These are phyloP conservation scores for Wickerhamiella azyma DNA, from an alignment of 805 yeast genomes.

Conservation along the genomic window DNA sequence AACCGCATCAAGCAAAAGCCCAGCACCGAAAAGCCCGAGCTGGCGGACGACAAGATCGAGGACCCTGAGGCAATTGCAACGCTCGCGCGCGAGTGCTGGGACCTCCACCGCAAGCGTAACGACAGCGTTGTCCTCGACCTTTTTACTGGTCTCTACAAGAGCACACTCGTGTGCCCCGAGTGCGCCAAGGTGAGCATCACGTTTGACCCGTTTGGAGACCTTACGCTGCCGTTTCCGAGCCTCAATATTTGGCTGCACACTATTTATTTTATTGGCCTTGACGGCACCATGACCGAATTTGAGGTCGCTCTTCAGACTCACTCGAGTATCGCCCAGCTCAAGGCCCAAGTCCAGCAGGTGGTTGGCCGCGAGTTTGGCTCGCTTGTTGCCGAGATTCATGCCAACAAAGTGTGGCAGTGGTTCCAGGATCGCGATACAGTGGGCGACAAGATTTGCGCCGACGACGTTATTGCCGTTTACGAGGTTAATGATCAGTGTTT, in stretches of 20 bases:
- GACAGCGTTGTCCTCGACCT: constrained; percentile 75
- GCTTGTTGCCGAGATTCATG: constrained; percentile 49
- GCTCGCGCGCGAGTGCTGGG: constrained; percentile 70
- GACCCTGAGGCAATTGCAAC: constrained; percentile 35
- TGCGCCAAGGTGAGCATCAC: constrained; percentile 73
- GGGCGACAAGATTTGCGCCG: constrained; percentile 47
- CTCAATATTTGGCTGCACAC: constrained; percentile 56
- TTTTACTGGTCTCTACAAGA: constrained; percentile 82
- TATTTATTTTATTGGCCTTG: constrained; percentile 48
- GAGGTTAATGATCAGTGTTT: constrained; percentile 23
- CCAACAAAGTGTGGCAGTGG: constrained; percentile 52
- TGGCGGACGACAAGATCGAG: constrained; percentile 46
- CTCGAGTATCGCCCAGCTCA: constrained; percentile 49
- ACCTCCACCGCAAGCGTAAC: constrained; percentile 61
- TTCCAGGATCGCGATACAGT: constrained; percentile 47
- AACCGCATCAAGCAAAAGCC: constrained; percentile 77
- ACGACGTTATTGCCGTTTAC: constrained; percentile 57
- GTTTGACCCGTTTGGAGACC: constrained; percentile 85
- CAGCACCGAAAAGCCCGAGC: constrained; percentile 75
- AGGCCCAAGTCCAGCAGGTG: constrained; percentile 43
- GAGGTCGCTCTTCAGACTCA: constrained; percentile 64
- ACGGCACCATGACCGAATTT: constrained; percentile 35
- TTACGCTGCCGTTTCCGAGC: constrained; percentile 80
- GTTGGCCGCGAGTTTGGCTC: constrained; percentile 27
- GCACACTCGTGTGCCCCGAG: constrained; percentile 76